These are phyloP conservation scores for Pseudocercospora ulei DNA, from an alignment of 2,329 filamentous ascomycete genomes.

Conservation along the genomic window DNA sequence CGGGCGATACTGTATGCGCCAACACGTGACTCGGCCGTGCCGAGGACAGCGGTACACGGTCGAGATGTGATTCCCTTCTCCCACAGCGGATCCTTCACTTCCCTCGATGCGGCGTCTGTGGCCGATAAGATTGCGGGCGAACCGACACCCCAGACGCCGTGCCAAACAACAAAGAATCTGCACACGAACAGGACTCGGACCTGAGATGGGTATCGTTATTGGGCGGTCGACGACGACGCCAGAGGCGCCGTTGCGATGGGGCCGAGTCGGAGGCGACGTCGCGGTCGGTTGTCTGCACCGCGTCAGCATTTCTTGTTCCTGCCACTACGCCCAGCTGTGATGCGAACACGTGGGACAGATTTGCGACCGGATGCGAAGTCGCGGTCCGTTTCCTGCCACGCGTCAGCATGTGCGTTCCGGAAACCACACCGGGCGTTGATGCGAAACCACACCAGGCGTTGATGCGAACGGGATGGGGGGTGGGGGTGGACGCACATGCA, in stretches of 20 bases:
- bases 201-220: conserved; percentile 2
- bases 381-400: too few species aligned
- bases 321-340: conserved; percentile 6
- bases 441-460: too few species aligned
- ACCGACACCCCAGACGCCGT: conserved; percentile 4
- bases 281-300: conserved; percentile 3
- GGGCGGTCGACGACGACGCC: conserved; percentile 2
- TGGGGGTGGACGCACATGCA: too few species aligned
- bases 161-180: conserved; percentile 7
- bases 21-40: conserved; percentile 4
- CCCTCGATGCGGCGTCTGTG: too few species aligned
- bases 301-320: conserved; percentile 6
- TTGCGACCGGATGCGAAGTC: too few species aligned
- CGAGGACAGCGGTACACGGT: conserved; percentile 1
- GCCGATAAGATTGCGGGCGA: conserved; percentile 1
- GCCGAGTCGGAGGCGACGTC: neutral
- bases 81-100: neutral
- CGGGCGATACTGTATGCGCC: conserved; percentile 2
- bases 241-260: neutral
- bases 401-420: too few species aligned
- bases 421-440: too few species aligned
- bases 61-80: conserved; percentile 2
- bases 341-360: conserved; percentile 1
- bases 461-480: too few species aligned
- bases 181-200: conserved; percentile 7